Evolutionary conservation across 441 rosid species (phyloP), one percentile per base, ranked within the genome.

Genomic region (Gossypium trilobum): DNA sequence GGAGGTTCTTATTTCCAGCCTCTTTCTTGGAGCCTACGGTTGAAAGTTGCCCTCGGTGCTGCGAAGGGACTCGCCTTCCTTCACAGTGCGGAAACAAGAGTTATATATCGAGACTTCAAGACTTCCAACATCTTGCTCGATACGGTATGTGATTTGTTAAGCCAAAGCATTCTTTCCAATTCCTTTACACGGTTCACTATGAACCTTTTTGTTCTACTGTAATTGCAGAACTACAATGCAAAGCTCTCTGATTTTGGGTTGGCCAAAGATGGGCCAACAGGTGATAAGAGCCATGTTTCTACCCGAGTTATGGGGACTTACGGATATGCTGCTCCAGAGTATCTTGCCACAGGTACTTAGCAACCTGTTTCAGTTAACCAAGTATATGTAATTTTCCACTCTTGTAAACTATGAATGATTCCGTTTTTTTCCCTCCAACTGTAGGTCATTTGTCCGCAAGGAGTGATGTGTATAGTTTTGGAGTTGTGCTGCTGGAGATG

Each of bases 291-390:
- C 75, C 91, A 92, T 61, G 97, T 90, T 60, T 89, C 97, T 4
- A 92, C 97, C 19, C 78, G 98, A 73, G 84, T 92, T 76, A 89
- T 92, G 90, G 98, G 97, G 14, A 92, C 98, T 2, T 81, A 85
- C 36, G 98, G 98, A 69, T 92, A 92, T 54, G 95, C 98, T 44
- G 98, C 95, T 72, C 98, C 98, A 7, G 98, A 92, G 52, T 92
- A 92, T 74, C 85, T 92, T 6, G 86, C 89, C 42, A 92, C 92
- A 29, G 98, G 98, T 90, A 73, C n/a, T 62, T 25, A 61, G 19
- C 14, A 8, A 14, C 33, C 39, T 6, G 39, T 33, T 33, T 1
- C 39, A 4, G 20, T 27, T 16, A 42, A 11, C 4, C 1, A 33
- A 7, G 55, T 66, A 27, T 33, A 5, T 42, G 52, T 8, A 51